Base-by-base conservation (phyloP, 2,329 filamentous ascomycete species). In the Aspergillus sp. region DNA sequence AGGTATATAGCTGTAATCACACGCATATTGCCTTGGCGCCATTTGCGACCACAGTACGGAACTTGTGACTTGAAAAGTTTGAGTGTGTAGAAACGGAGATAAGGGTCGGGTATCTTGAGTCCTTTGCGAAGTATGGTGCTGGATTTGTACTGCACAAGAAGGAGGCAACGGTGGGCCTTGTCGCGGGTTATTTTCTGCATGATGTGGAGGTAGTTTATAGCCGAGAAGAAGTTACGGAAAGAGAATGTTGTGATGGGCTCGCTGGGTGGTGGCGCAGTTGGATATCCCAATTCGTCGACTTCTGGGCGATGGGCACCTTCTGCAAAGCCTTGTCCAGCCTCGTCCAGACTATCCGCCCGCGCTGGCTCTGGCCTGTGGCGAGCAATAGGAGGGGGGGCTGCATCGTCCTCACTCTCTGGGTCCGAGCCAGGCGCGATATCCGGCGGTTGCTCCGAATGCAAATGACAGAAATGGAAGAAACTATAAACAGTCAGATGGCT, bases 31-130 rank as follows among this genome's bases (percentile, higher is more conserved):
- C 87, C 88, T 78, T 98, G 95, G 14, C 95, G 88, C 95, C 95
- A 99, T 78, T 99, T 99, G 44, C 95, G 88, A 21, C 95, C 93
- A 74, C 93, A 98, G 80, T 96, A 99, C 1, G 95, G 95, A 4
- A 99, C 95, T 75, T 99, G 95, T 60, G 92, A 95, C 76, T 99
- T 99, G 87, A 98, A 98, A 0, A 99, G 84, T 77, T 99, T 99
- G 66, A 99, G 85, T 0, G 95, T 96, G 79, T 98, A 98, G 44
- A 96, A 87, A 6, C 95, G 87, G 41, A 99, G 82, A 68, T 91
- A 85, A 2, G 88, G 88, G 69, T 99, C 91, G 0, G 93, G 93
- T 21, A 97, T 89, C 66, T 95, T 93, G 15, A 99, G 85, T 6
- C 90, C 88, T 74, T 96, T 97, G 67, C 92, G 90, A 25, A 99